phyloP scores from a whole-genome alignment of 148 eudicot genomes.

The Agrostemma githago region DNA sequence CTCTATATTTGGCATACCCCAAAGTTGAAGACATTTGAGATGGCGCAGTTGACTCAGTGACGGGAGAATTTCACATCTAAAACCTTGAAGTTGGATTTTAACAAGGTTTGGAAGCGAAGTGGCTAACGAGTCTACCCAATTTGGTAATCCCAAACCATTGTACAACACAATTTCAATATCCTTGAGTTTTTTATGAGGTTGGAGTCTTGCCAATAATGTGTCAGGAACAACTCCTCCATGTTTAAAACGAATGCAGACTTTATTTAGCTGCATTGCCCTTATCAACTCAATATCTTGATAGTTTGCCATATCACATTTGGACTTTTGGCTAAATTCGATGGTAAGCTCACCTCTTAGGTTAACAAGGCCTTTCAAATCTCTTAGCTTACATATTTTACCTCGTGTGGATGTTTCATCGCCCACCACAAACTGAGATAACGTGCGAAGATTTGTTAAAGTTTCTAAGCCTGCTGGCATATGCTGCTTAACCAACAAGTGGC shows the following conservation, averaged over 20 bases:
- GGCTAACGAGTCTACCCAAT: not conserved
- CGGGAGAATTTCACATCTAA: not conserved
- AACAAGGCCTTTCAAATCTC: not conserved
- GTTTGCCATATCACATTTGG: not conserved
- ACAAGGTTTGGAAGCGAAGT: not conserved
- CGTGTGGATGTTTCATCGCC: not conserved
- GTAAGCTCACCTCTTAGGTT: not conserved
- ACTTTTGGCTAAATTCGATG: not conserved
- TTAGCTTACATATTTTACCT: not conserved
- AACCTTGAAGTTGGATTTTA: not conserved
- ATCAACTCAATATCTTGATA: not conserved
- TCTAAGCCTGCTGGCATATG: slow-evolving; percentile 14
- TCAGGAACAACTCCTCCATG: too few species aligned
- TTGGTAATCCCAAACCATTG: not conserved
- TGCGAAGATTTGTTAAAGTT: slow-evolving; percentile 9
- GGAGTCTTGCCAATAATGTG: not conserved
- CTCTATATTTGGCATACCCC: not conserved
- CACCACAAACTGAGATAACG: not conserved
- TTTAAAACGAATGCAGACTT: not conserved
- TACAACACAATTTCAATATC: not conserved
- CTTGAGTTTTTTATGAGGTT: not conserved
- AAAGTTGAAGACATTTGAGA: not conserved
- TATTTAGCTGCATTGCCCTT: not conserved
- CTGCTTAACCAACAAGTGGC: not conserved
- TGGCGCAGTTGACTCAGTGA: slow-evolving; percentile 11